Percentiles rank a stretch among this genome's conserved stretches.
Conservation (phyloP, 2,329 filamentous ascomycete species). For the Colletotrichum orchidophilum region DNA sequence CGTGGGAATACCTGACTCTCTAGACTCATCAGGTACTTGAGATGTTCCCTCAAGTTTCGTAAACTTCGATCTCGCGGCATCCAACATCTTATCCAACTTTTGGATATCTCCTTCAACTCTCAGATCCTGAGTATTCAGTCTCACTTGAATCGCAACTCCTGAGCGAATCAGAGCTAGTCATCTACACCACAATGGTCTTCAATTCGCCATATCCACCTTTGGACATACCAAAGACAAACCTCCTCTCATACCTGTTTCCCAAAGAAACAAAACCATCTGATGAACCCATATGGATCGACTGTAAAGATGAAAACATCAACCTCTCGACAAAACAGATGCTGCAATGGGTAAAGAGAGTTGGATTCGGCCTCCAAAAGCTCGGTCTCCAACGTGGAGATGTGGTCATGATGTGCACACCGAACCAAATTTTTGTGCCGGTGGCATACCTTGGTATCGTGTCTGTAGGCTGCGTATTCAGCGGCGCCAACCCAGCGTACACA, state of each 20-base stretch:
- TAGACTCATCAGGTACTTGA: background rate
- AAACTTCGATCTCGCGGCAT: background rate
- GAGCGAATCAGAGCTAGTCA: background rate
- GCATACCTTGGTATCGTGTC: slow-evolving; percentile 64
- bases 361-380: slow-evolving; percentile 55
- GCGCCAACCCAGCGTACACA: slow-evolving; percentile 62
- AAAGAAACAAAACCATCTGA: slow-evolving; percentile 45
- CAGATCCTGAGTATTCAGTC: background rate
- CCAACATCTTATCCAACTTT: background rate
- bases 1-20: background rate
- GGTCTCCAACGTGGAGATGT: slow-evolving; percentile 59
- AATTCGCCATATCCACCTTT: slow-evolving; percentile 52
- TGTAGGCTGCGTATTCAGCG: slow-evolving; percentile 62
- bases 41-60: background rate
- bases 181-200: slow-evolving; percentile 47
- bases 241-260: slow-evolving; percentile 49
- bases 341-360: slow-evolving; percentile 61
- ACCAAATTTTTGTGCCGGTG: slow-evolving; percentile 64
- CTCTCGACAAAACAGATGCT: slow-evolving; percentile 59
- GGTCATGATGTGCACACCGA: slow-evolving; percentile 62
- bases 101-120: background rate
- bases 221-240: slow-evolving; percentile 56
- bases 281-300: slow-evolving; percentile 63
- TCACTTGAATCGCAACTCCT: background rate
- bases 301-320: slow-evolving; percentile 51